phyloP scores from a whole-genome alignment of 225 moss, liverwort and hornwort genomes.

The Pseudisothecium myosuroides region DNA sequence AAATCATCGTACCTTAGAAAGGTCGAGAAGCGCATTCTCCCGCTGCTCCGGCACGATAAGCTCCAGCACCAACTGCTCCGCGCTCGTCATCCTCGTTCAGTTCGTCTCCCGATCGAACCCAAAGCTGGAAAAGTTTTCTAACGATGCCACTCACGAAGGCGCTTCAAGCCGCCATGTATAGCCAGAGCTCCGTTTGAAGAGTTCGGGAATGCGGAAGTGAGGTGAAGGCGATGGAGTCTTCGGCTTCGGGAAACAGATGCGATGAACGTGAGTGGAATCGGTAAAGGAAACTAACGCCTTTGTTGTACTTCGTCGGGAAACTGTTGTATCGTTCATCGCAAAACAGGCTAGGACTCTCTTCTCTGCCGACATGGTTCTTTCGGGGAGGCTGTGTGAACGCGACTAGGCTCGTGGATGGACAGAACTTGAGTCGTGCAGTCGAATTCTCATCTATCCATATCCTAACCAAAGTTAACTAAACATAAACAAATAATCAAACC shows the following conservation, averaged over 20 bases:
- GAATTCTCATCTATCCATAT: neutral
- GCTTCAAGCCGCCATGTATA: neutral
- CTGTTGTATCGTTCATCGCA: neutral
- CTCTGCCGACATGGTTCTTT: neutral
- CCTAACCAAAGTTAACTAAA: no score
- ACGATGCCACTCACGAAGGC: neutral
- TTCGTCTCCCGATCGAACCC: neutral
- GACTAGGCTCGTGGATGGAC: neutral
- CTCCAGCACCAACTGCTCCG: constrained; percentile 96
- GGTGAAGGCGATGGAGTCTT: neutral
- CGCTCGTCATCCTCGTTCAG: constrained; percentile 48
- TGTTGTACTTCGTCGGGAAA: neutral
- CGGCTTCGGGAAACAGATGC: neutral
- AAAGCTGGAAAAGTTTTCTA: neutral
- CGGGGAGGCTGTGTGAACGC: neutral
- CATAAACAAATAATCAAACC: no score
- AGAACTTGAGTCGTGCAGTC: neutral
- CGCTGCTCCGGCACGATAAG: constrained; percentile 96
- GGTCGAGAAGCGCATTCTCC: constrained; percentile 91
- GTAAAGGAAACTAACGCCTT: neutral
- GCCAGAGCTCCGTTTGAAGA: neutral
- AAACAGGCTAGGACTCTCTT: neutral
- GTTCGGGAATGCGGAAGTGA: neutral
- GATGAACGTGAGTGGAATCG: neutral
- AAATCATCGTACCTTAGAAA: constrained; percentile 57